Percentiles rank a stretch among this genome's conserved stretches.
Evolutionary conservation across 805 yeast species (phyloP).

Genomic region (Hanseniaspora valbyensis): DNA sequence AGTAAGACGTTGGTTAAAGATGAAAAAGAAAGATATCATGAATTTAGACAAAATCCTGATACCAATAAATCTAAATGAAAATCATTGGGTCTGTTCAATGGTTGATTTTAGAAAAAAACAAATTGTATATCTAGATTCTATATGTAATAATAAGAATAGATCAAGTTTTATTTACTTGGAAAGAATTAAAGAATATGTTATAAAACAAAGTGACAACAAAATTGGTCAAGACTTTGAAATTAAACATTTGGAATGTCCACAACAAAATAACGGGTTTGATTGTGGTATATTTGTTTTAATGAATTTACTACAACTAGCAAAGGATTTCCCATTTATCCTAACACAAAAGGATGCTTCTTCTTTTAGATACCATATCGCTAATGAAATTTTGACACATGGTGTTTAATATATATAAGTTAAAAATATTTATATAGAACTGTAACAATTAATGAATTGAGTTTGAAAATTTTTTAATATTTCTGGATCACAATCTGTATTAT

Average conservation of each 20-base stretch:
- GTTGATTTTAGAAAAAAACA: conserved; percentile 50
- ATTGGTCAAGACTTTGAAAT: conserved; percentile 29
- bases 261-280: conserved; percentile 80
- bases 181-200: conserved; percentile 50
- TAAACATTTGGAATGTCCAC: conserved; percentile 48
- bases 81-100: conserved; percentile 89
- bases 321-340: conserved; percentile 25
- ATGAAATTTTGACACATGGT: conserved; percentile 7
- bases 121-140: conserved; percentile 69
- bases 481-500: too few species aligned
- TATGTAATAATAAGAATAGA: conserved; percentile 36
- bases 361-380: conserved; percentile 41
- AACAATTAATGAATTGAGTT: too few species aligned
- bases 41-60: conserved; percentile 57
- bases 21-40: conserved; percentile 52
- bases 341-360: conserved; percentile 29
- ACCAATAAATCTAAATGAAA: conserved; percentile 72
- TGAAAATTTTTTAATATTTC: too few species aligned
- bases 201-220: conserved; percentile 46
- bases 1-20: conserved; percentile 76
- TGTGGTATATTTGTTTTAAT: conserved; percentile 92
- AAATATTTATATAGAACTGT: too few species aligned
- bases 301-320: conserved; percentile 52
- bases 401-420: too few species aligned
- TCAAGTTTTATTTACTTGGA: conserved; percentile 32